These are phyloP conservation scores for Candida anglica DNA, from an alignment of 805 yeast species.

Conservation along the genomic window DNA sequence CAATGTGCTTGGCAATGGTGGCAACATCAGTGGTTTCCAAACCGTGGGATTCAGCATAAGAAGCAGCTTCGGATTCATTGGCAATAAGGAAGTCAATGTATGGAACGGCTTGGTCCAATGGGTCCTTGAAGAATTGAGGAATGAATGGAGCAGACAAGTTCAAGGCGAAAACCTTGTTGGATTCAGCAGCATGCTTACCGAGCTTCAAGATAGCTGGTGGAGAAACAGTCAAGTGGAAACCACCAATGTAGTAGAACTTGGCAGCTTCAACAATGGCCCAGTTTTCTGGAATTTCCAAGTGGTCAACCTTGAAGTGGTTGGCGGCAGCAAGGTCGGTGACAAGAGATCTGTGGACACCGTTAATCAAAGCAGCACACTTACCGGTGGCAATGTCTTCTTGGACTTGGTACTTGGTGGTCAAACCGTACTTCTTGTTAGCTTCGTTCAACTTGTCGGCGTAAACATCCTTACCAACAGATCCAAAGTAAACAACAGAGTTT, in stretches of 20 bases:
- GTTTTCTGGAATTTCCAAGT: conserved; percentile 83
- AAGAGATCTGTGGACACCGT: conserved; percentile 83
- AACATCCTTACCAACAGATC: conserved; percentile 92
- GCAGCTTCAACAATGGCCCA: conserved; percentile 84
- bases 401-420: conserved; percentile 79
- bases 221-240: conserved; percentile 98
- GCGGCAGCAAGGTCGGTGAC: conserved; percentile 98
- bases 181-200: conserved; percentile 88
- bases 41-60: conserved; percentile 85
- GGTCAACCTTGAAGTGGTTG: conserved; percentile 88
- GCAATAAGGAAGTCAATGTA: conserved; percentile 91
- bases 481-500: conserved; percentile 85
- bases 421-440: conserved; percentile 88
- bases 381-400: conserved; percentile 82
- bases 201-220: conserved; percentile 88
- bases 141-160: conserved; percentile 97
- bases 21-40: conserved; percentile 56
- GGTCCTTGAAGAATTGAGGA: conserved; percentile 91
- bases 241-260: conserved; percentile 87
- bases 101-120: conserved; percentile 72
- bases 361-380: conserved; percentile 94
- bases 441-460: conserved; percentile 74
- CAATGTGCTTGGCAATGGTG: conserved; percentile 79
- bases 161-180: conserved; percentile 71
- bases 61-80: conserved; percentile 95